phyloP scores from a whole-genome alignment of 495 filamentous ascomycete species.

The Coniosporium apollinis region DNA sequence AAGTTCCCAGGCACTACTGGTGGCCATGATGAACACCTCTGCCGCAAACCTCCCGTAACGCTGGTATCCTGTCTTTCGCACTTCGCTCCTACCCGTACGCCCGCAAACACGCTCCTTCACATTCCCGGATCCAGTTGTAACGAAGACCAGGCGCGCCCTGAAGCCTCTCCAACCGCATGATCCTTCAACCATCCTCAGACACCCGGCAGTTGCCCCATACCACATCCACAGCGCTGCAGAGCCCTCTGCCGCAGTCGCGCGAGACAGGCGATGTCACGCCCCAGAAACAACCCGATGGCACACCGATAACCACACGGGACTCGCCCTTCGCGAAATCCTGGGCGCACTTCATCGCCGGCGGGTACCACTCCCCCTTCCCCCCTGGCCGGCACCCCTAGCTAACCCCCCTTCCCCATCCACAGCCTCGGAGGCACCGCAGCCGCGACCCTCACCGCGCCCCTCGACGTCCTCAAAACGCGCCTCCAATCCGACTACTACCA shows the following conservation, averaged over 20 bases:
- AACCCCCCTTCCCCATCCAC: slow-evolving; percentile 4
- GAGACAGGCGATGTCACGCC: slow-evolving; percentile 44
- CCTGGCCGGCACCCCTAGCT: neutral
- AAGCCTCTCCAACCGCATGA: no score
- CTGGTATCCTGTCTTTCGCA: no score
- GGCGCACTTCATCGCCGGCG: slow-evolving; percentile 79
- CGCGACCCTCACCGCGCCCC: slow-evolving; percentile 67
- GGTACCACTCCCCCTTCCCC: slow-evolving; percentile 28
- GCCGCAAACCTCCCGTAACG: no score
- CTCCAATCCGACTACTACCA: slow-evolving; percentile 88
- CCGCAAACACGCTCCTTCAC: no score
- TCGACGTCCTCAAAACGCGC: slow-evolving; percentile 82
- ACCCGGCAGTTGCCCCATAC: neutral
- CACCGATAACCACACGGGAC: slow-evolving; percentile 21
- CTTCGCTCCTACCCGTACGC: neutral
- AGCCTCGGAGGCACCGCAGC: slow-evolving; percentile 80
- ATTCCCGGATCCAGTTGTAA: slow-evolving; percentile 6
- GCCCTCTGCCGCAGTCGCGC: slow-evolving; percentile 33
- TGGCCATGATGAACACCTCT: no score
- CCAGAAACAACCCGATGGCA: slow-evolving; percentile 20
- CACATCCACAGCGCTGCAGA: slow-evolving; percentile 2
- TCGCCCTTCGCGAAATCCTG: slow-evolving; percentile 56
- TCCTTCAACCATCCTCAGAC: no score
- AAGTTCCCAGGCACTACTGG: no score
- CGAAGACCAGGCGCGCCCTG: no score